phyloP scores from a whole-genome alignment of 768 basidiomycete species.

The Kockovaella imperatae region DNA sequence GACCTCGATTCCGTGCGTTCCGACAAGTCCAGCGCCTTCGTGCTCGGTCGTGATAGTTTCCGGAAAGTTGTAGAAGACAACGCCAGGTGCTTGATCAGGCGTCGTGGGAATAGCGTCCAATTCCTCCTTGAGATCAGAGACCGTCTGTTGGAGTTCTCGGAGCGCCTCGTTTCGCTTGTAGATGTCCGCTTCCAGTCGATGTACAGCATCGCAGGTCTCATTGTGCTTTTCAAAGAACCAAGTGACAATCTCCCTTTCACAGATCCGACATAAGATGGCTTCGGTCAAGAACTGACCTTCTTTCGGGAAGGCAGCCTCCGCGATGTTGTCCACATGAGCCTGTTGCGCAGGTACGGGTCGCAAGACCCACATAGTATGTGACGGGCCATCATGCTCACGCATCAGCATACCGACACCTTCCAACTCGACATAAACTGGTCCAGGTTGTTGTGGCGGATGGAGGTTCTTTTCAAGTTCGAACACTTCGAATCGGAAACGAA shows the following conservation, averaged over 20 bases:
- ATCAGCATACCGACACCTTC: constrained; percentile 99
- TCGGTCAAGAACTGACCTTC: constrained; percentile 66
- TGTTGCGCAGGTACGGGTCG: constrained; percentile 50
- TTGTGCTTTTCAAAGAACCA: constrained; percentile 99
- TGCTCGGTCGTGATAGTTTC: constrained; percentile 24
- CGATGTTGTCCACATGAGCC: constrained; percentile 4
- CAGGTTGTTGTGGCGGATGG: constrained; percentile 35
- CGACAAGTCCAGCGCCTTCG: constrained; percentile 10
- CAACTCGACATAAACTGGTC: constrained; percentile 62
- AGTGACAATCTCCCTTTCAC: constrained; percentile 89
- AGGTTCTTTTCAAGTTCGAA: constrained; percentile 53
- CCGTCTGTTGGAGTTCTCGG: constrained; percentile 72
- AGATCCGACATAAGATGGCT: constrained; percentile 89
- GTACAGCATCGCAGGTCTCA: constrained; percentile 94
- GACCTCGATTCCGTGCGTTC: constrained; percentile 27
- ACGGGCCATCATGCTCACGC: constrained; percentile 79
- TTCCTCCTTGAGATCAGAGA: constrained; percentile 65
- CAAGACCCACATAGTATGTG: constrained; percentile 98
- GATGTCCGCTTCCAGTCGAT: constrained; percentile 92
- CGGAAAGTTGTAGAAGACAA: constrained; percentile 29
- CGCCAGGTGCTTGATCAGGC: constrained; percentile 52
- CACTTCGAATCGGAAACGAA: constrained; percentile 76
- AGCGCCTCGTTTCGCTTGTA: constrained; percentile 88
- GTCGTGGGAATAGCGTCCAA: constrained; percentile 50
- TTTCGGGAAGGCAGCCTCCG: constrained; percentile 55